These are phyloP conservation scores for Monosporozyma solicola DNA, from an alignment of 805 yeast species.

Conservation along the genomic window DNA sequence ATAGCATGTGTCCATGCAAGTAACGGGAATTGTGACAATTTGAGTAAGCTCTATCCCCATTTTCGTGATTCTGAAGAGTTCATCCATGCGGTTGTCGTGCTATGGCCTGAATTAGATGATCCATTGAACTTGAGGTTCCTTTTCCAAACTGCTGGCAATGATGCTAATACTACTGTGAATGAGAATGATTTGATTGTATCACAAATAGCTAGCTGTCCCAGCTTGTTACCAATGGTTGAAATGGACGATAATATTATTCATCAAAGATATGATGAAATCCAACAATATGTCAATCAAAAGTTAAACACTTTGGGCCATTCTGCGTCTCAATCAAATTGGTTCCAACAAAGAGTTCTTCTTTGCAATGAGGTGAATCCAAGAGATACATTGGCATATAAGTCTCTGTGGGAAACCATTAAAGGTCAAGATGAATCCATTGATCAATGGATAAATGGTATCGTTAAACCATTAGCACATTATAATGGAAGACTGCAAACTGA, in stretches of 20 bases:
- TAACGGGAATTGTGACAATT: conserved; percentile 11
- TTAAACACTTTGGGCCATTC: conserved; percentile 5
- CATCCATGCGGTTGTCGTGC: conserved; percentile 17
- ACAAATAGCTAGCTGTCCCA: conserved; percentile 11
- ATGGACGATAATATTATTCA: conserved; percentile 11
- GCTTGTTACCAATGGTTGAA: conserved; percentile 19
- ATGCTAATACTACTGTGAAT: conserved; percentile 1
- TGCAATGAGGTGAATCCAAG: conserved; percentile 16
- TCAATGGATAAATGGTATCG: conserved; percentile 23
- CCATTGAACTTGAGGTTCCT: conserved; percentile 14
- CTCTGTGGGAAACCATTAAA: conserved; percentile 15
- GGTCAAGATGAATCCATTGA: conserved; percentile 5
- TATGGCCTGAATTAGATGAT: conserved; percentile 28
- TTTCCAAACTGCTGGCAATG: conserved; percentile 4
- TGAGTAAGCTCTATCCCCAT: conserved; percentile 5
- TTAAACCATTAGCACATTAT: conserved; percentile 25
- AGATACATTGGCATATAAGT: conserved; percentile 14
- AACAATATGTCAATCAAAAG: conserved; percentile 10
- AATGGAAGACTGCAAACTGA: conserved; percentile 8
- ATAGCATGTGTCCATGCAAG: conserved; percentile 20
- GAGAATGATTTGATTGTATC: conserved; percentile 19
- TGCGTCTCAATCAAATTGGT: conserved; percentile 10
- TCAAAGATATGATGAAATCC: conserved; percentile 10
- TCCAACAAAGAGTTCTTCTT: conserved; percentile 19
- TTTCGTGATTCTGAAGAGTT: conserved; percentile 10